Evolutionary conservation across 805 yeast species (phyloP), one percentile per base, ranked within the genome.

Genomic region (Pichia membranifaciens): DNA sequence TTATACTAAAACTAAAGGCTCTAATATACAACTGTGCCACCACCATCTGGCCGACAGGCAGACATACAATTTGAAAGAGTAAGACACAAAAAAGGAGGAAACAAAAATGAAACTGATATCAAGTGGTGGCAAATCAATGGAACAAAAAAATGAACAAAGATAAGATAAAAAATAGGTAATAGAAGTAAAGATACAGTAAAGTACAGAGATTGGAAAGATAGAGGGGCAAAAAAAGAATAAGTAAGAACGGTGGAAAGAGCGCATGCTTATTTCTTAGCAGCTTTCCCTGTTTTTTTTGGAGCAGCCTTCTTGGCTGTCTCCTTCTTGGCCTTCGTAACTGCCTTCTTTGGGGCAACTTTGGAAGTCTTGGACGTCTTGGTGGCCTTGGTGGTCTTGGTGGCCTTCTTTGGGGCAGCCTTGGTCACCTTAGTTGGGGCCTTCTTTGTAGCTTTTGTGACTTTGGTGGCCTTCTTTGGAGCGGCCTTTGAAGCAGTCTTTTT

Each of bases 211-310:
- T 6, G 33, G 6, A 18, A n/a, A 39, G 16, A 25, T 12, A 9
- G 16, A 25, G 13, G 16, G 33, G 17, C n/a, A 39, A 13, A 21
- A 22, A 20, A 12, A 38, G 13, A 34, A 9, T 10, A 38, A 7
- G 28, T 22, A 20, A 12, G 15, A 15, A 21, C 28, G 8, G 12
- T 28, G 20, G 9, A n/a, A 9, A 6, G 6, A 5, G 10, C 25
- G 7, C 28, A 22, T 16, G 31, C 13, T 32, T n/a, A 28, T 40
- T 29, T 40, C 43, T 40, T 29, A 28, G 33, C 34, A 18, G 50
- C 41, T 21, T 41, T 31, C 28, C 67, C 55, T 22, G 59, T 54
- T 52, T 63, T 64, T 57, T 61, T 65, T 32, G 61, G 56, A 29
- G 56, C 56, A 45, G 55, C 40, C 51, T 45, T 47, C 38, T 41